These are phyloP conservation scores for Periconia sp. DNA, from an alignment of 2,329 filamentous ascomycete genomes.

Conservation along the genomic window DNA sequence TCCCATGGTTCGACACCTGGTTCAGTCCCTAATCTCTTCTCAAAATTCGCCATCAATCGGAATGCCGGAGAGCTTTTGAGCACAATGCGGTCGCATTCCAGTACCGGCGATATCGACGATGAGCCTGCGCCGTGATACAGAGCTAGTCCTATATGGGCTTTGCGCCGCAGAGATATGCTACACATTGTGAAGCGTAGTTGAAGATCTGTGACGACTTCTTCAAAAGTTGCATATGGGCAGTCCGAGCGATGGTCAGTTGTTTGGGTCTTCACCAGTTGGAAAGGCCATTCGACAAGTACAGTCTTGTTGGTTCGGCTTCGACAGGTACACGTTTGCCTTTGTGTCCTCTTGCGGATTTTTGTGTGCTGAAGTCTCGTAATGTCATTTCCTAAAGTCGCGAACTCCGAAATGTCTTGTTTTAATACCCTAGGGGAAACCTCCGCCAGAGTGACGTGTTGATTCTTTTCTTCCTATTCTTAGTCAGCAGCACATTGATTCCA, in stretches of 20 bases:
- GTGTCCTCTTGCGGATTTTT: not conserved
- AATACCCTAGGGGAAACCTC: not conserved
- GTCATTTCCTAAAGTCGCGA: not conserved
- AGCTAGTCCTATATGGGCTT: not conserved
- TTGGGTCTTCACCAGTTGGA: not conserved
- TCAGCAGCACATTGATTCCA: too few species aligned
- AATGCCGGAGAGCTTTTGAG: not conserved
- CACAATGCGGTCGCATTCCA: conserved; percentile 1
- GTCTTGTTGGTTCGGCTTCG: not conserved
- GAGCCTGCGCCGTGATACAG: not conserved
- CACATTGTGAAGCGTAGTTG: conserved; percentile 1
- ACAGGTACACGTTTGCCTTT: not conserved
- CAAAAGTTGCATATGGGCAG: not conserved
- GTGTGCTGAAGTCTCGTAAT: not conserved
- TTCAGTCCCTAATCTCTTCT: not conserved
- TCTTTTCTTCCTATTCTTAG: not conserved
- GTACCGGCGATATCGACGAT: not conserved
- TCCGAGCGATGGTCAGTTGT: not conserved
- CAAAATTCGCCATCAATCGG: not conserved
- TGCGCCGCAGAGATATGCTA: conserved; percentile 1
- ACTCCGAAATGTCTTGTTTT: not conserved
- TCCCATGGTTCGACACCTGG: not conserved
- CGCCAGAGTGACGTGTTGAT: not conserved
- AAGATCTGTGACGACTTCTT: conserved; percentile 1
- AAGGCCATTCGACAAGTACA: not conserved